These are phyloP conservation scores for Haplosporangium gracile DNA, from an alignment of 192 early-diverging fungal species.

Conservation along the genomic window DNA sequence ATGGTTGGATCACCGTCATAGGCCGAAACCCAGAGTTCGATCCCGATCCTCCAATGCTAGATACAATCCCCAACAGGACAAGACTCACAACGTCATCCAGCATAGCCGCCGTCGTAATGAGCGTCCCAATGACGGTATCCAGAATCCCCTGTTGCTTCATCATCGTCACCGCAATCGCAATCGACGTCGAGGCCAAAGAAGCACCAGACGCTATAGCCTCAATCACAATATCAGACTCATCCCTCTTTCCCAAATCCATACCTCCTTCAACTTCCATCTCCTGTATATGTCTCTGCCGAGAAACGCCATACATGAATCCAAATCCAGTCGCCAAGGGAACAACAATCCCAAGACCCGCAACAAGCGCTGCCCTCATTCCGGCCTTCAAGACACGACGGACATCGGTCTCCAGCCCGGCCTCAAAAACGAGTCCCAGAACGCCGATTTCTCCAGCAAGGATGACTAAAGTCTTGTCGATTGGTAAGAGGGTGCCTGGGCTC, in stretches of 20 bases:
- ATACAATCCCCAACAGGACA: slow-evolving; percentile 41
- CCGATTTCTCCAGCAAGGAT: slow-evolving; percentile 39
- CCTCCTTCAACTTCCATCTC: background rate
- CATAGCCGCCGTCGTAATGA: slow-evolving; percentile 51
- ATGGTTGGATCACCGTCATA: slow-evolving; percentile 43
- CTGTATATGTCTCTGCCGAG: slow-evolving; percentile 7
- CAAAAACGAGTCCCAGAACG: slow-evolving; percentile 40
- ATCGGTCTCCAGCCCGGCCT: slow-evolving; percentile 28
- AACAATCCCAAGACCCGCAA: slow-evolving; percentile 35
- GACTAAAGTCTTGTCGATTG: slow-evolving; percentile 27
- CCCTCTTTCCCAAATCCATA: background rate
- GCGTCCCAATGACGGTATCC: slow-evolving; percentile 25
- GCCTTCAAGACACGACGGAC: slow-evolving; percentile 10
- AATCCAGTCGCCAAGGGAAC: slow-evolving; percentile 42
- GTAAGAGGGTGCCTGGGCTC: slow-evolving; percentile 8
- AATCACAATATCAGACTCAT: background rate
- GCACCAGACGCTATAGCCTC: slow-evolving; percentile 43
- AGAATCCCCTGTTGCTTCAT: slow-evolving; percentile 46
- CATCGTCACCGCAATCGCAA: slow-evolving; percentile 36
- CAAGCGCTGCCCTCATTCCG: slow-evolving; percentile 5
- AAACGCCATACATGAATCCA: slow-evolving; percentile 37
- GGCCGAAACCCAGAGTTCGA: slow-evolving; percentile 8
- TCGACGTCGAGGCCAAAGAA: slow-evolving; percentile 57
- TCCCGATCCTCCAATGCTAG: slow-evolving; percentile 14
- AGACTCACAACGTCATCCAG: slow-evolving; percentile 46